Evolutionary conservation across 176 grass and related monocot species (phyloP), one percentile per base, ranked within the genome.

Genomic region (Oropetium thomaeum): DNA sequence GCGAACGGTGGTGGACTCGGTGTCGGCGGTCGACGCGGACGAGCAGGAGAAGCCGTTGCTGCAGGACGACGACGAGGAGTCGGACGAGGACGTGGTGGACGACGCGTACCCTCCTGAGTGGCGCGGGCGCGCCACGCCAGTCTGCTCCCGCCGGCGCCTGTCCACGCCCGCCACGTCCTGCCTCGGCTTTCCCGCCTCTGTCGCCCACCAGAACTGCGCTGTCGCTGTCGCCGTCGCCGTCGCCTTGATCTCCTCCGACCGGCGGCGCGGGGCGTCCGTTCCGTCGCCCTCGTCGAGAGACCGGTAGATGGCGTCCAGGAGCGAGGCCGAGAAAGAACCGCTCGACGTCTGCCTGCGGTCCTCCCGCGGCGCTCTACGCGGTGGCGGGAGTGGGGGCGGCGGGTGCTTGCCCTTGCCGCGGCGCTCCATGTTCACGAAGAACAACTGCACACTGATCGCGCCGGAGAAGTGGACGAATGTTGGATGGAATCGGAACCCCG

Each of bases 241-340:
- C 7, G 77, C 81, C 73, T 79, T 61, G n/a, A n/a, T n/a, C 82
- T 78, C 80, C 53, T 82, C 72, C 19, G 55, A 63, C 12, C 41
- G 43, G 0, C 41, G 43, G 0, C 69, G 64, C 38, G 29, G 31
- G 33, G 42, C 58, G 1, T 5, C 11, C 22, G 13, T 72, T 5
- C 7, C 54, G 5, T 0, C 75, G 17, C 38, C 81, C 3, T 88
- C 86, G 60, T 96, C 87, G 19, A 96, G 78, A 1, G 89, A 92
- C 30, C 82, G 87, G 74, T 86, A 87, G 67, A 96, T 88, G 34
- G 87, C 82, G 45, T 89, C 93, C 5, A 96, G 81, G 22, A 96
- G 87, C 31, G 87, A 82, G 0, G 93, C 77, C 20, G 93, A 90
- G 87, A 92, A 96, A 47, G 93, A 92, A 8, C 80, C 73, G 72